Percentiles rank a stretch among this genome's conserved stretches.
These are phyloP conservation scores for Zostera marina DNA, from an alignment of 116 monocot species.

Conservation along the genomic window DNA sequence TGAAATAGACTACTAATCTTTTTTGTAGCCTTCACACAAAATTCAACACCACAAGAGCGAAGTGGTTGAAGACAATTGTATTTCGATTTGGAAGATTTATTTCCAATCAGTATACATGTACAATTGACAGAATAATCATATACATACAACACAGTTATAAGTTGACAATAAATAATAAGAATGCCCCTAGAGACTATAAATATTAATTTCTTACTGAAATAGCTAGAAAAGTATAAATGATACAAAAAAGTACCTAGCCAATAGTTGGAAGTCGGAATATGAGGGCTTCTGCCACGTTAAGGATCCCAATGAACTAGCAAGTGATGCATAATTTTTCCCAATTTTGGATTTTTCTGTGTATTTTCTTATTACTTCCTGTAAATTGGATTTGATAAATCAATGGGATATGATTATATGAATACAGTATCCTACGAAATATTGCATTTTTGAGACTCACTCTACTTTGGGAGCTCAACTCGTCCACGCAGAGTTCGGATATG, in stretches of 20 bases:
- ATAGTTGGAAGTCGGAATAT: conserved; percentile 64
- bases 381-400: not conserved
- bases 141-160: too few species aligned
- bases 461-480: conserved; percentile 51
- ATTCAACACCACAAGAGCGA: too few species aligned
- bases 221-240: not conserved
- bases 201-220: not conserved
- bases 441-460: conserved; percentile 24
- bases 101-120: not conserved
- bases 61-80: too few species aligned
- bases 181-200: not conserved
- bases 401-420: not conserved
- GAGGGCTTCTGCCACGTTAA: conserved; percentile 84
- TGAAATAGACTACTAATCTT: too few species aligned
- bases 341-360: conserved; percentile 54
- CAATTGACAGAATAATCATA: too few species aligned
- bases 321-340: conserved; percentile 65
- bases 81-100: not conserved
- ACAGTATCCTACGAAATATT: not conserved
- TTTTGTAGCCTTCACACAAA: too few species aligned
- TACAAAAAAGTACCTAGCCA: conserved; percentile 37
- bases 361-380: conserved; percentile 78
- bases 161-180: not conserved
- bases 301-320: conserved; percentile 81
- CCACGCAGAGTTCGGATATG: conserved; percentile 90